Evolutionary conservation across 1,284 basidiomycete species (phyloP).

Genomic region (Inonotus obliquus): DNA sequence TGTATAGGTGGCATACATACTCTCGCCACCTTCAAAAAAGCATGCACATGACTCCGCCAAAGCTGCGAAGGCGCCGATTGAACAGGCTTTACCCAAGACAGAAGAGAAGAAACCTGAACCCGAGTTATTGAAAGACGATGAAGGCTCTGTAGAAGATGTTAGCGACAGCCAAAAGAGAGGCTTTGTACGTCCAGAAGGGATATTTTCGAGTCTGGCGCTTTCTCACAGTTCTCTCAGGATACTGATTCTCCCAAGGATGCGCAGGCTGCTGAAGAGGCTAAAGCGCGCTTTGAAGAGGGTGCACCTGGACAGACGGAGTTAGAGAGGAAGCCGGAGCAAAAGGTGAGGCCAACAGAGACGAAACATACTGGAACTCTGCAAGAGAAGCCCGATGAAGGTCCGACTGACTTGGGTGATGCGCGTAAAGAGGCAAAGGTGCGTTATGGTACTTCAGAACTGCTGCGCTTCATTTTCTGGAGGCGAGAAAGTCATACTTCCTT

Average conservation of each 20-base stretch:
- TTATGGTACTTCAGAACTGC: neutral
- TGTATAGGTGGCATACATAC: constrained; percentile 11
- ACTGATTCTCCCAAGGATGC: constrained; percentile 18
- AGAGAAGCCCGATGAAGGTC: constrained; percentile 9
- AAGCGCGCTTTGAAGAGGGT: constrained; percentile 10
- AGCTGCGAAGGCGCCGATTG: constrained; percentile 11
- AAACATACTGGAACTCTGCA: constrained; percentile 13
- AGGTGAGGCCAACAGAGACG: constrained; percentile 5
- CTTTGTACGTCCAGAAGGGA: neutral
- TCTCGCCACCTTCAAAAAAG: constrained; percentile 16
- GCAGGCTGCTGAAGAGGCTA: constrained; percentile 11
- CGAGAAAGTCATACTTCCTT: neutral
- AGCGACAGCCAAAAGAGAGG: constrained; percentile 5
- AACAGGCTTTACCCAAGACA: constrained; percentile 10
- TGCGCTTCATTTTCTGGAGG: neutral
- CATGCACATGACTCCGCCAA: constrained; percentile 12
- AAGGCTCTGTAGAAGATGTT: constrained; percentile 18
- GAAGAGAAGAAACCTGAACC: neutral
- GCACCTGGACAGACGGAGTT: constrained; percentile 4
- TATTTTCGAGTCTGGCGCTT: neutral
- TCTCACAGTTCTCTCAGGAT: constrained; percentile 8
- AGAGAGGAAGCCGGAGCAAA: constrained; percentile 13
- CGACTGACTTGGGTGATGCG: constrained; percentile 17
- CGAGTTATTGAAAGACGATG: constrained; percentile 17
- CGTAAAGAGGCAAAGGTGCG: constrained; percentile 13